A percentile compares a stretch with the other conserved stretches of the same genome.
phyloP scores from a whole-genome alignment of 345 rosid genomes.

The Mallotus nudiflorus region DNA sequence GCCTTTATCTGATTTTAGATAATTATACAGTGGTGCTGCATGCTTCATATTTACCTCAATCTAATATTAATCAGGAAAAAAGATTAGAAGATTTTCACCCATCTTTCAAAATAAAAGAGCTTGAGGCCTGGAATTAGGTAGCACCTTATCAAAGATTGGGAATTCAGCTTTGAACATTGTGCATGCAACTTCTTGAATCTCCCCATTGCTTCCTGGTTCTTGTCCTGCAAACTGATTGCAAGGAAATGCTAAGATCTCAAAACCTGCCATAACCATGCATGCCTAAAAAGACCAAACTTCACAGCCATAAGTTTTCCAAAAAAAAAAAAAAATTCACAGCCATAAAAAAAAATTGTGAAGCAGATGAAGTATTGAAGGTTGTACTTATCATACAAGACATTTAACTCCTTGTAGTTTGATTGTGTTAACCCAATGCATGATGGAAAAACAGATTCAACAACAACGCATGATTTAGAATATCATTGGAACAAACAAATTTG shows the following conservation, averaged over 20 bases:
- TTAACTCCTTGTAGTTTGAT: conserved; percentile 87
- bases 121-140: neutral
- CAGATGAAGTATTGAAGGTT: neutral
- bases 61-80: conserved; percentile 25
- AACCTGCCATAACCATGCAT: conserved; percentile 40
- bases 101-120: neutral
- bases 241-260: conserved; percentile 89
- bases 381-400: conserved; percentile 73
- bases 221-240: conserved; percentile 95
- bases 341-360: neutral
- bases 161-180: conserved; percentile 88
- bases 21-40: conserved; percentile 68
- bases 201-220: conserved; percentile 89
- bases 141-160: conserved; percentile 87
- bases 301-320: too few relatives aligned
- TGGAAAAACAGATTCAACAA: conserved; percentile 8
- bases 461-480: neutral
- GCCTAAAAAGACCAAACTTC: conserved; percentile 6
- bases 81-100: neutral
- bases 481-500: neutral
- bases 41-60: conserved; percentile 86
- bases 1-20: conserved; percentile 74
- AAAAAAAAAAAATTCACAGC: too few relatives aligned
- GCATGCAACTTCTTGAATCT: conserved; percentile 79
- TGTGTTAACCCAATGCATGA: conserved; percentile 74